Evolutionary conservation across 768 basidiomycete species (phyloP), one percentile per base, ranked within the genome.

Genomic region (Hydnum rufescens): DNA sequence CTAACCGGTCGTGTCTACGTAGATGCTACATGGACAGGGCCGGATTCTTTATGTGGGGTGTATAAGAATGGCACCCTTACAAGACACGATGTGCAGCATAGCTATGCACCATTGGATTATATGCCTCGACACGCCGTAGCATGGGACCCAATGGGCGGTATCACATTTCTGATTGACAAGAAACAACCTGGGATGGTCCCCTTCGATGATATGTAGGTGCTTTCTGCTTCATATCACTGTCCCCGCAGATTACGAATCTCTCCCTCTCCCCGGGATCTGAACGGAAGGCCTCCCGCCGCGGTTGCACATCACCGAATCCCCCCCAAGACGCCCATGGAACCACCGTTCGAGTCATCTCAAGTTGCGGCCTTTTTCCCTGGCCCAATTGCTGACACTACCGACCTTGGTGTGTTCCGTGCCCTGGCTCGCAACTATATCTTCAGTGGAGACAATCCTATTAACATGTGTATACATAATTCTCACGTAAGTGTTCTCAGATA

Each of bases 1-100:
- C 13, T 13, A 13, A 39, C 36, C 22, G 36, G 22, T 22, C 13
- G 13, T 39, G 13, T 13, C 22, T 39, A 39, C 36, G 26, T 52
- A 88, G 86, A 85, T 58, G 66, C 82, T 26, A 70, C 68, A 23
- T 87, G 85, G 60, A 70, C 72, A 0, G 78, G 80, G 59, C 74
- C 81, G 0, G 76, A 87, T 64, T 72, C 75, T 4, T 64, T 88
- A 16, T 82, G 80, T 76, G 71, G 79, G 0, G 74, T 80, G 47
- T 81, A 85, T 62, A 69, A 72, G 1, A 84, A 78, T 26, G 86
- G 86, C 18, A 71, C 76, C 2, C 85, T 90, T 62, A 75, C 81
- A 2, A 84, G 87, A 62, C 67, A 86, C 25, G 87, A 90, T 59
- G 63, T 88, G 26, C 70, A 82, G 19, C 69, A 78, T 42, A 70